A percentile compares a stretch with the other conserved stretches of the same genome.
These are phyloP conservation scores for Myxozyma mucilagina DNA, from an alignment of 805 yeast genomes.

Conservation along the genomic window DNA sequence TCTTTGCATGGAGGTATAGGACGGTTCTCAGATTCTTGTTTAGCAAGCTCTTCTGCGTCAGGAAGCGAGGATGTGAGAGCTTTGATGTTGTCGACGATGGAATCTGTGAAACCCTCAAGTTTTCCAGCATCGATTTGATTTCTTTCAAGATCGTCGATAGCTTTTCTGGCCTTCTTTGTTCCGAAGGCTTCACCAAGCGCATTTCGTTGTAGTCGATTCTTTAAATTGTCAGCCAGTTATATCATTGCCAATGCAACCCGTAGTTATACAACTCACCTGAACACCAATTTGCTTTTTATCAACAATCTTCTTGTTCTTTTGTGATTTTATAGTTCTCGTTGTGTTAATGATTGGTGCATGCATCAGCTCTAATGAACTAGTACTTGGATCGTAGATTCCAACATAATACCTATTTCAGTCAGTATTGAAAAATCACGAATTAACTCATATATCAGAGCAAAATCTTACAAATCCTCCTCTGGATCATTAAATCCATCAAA, in stretches of 20 bases:
- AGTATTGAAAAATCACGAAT: constrained; percentile 24
- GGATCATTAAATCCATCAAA: constrained; percentile 59
- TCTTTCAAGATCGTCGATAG: constrained; percentile 74
- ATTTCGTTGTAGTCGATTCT: constrained; percentile 63
- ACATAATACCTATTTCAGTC: constrained; percentile 55
- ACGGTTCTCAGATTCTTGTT: constrained; percentile 62
- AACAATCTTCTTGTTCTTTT: constrained; percentile 61
- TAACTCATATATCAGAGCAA: neutral
- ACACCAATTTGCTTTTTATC: constrained; percentile 56
- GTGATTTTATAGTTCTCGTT: constrained; percentile 61
- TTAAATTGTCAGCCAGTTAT: neutral
- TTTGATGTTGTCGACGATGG: constrained; percentile 78
- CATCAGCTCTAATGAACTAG: constrained; percentile 62
- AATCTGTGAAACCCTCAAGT: constrained; percentile 70
- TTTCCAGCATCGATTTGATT: constrained; percentile 85
- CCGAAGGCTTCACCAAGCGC: constrained; percentile 95
- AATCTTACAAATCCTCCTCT: constrained; percentile 39
- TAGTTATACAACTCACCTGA: constrained; percentile 34
- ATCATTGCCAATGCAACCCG: neutral
- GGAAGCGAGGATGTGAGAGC: constrained; percentile 73
- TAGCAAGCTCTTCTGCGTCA: constrained; percentile 60
- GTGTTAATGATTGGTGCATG: constrained; percentile 65
- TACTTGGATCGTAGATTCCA: constrained; percentile 74
- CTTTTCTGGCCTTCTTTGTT: constrained; percentile 93
- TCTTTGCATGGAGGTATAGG: constrained; percentile 78